These are phyloP conservation scores for Plenodomus lindquistii DNA, from an alignment of 2,329 filamentous ascomycete genomes.

Conservation along the genomic window DNA sequence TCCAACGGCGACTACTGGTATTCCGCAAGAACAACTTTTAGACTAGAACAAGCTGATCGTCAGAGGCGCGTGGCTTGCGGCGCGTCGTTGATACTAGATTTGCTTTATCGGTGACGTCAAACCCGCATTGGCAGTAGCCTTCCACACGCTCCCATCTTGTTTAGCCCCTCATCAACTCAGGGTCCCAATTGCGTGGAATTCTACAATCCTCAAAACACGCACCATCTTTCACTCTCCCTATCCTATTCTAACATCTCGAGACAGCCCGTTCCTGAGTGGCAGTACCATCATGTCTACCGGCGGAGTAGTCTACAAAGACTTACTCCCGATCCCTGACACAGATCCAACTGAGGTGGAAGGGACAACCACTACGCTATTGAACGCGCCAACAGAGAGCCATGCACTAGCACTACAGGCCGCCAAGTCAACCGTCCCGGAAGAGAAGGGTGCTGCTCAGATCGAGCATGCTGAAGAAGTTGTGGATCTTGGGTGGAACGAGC, in stretches of 20 bases:
- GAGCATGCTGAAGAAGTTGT: conserved; percentile 58
- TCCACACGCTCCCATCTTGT: conserved; percentile 1
- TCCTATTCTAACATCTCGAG: background rate
- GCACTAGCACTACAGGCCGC: conserved; percentile 48
- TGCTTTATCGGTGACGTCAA: conserved; percentile 13
- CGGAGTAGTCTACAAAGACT: conserved; percentile 42
- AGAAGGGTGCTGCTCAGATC: conserved; percentile 52
- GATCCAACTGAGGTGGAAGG: conserved; percentile 35
- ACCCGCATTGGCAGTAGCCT: conserved; percentile 11
- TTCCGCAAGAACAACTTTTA: background rate
- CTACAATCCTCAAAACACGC: background rate
- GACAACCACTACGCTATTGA: conserved; percentile 38
- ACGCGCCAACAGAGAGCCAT: conserved; percentile 53
- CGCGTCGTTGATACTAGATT: conserved; percentile 1
- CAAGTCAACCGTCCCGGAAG: conserved; percentile 38
- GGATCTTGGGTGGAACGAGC: conserved; percentile 71
- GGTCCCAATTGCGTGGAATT: background rate
- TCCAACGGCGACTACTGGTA: background rate
- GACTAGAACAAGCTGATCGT: background rate
- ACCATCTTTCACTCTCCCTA: background rate
- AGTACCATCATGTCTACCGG: conserved; percentile 32
- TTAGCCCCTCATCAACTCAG: background rate
- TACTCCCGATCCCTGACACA: conserved; percentile 41
- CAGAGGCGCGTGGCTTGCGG: background rate
- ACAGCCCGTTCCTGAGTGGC: background rate